Percentiles rank a stretch among this genome's conserved stretches.
Conservation (phyloP, 495 filamentous ascomycete genomes). For the Terfezia boudieri region DNA sequence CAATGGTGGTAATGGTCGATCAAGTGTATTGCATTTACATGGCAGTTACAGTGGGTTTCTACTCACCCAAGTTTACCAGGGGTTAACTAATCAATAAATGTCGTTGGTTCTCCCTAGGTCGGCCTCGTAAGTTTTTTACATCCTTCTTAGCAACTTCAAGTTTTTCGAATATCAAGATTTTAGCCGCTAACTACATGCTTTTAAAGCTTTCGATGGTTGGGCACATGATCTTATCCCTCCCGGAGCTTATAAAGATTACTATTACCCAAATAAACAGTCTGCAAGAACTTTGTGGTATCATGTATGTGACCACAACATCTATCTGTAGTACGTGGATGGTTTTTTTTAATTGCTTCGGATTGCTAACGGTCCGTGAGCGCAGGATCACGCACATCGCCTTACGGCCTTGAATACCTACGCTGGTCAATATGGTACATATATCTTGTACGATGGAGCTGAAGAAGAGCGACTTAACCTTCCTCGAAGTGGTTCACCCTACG, state of each 20-base stretch:
- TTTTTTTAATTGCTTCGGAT: not conserved
- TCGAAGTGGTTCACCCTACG: conserved; percentile 22
- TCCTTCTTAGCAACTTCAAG: not conserved
- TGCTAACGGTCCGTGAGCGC: not conserved
- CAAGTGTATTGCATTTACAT: conserved; percentile 29
- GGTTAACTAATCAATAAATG: not conserved
- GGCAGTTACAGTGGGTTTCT: conserved; percentile 24
- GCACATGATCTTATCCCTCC: conserved; percentile 29
- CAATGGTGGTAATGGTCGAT: conserved; percentile 1
- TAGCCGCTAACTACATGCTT: not conserved
- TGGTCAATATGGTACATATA: conserved; percentile 30
- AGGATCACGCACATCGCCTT: conserved; percentile 25
- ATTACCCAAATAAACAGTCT: conserved; percentile 33
- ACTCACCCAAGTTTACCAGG: not conserved
- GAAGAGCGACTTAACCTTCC: conserved; percentile 29
- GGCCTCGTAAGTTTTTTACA: conserved; percentile 6
- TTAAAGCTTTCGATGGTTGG: conserved; percentile 30
- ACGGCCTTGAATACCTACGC: conserved; percentile 33
- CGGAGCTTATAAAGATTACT: conserved; percentile 38
- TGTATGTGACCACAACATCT: conserved; percentile 4
- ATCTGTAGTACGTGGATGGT: no score
- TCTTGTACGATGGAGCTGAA: conserved; percentile 21
- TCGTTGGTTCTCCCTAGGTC: conserved; percentile 1
- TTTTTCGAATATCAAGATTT: not conserved
- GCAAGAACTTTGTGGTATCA: conserved; percentile 38